phyloP scores from a whole-genome alignment of 1,284 basidiomycete genomes.

The Ustilago tritici region DNA sequence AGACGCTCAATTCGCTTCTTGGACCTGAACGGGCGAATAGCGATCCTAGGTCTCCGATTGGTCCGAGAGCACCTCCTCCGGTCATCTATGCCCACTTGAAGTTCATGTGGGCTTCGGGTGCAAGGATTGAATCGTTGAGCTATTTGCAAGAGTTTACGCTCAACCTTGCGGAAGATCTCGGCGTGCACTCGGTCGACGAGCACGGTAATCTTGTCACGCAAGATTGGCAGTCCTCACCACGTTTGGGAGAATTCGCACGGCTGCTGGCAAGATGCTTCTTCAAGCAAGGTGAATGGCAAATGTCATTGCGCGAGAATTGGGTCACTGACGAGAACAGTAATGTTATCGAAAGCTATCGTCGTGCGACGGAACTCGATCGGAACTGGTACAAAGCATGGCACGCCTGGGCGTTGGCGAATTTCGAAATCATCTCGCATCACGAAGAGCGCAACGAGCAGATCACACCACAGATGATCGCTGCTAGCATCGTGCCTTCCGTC shows the following conservation, averaged over 20 bases:
- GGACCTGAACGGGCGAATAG: constrained; percentile 60
- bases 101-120: constrained; percentile 93
- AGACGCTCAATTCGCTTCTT: constrained; percentile 82
- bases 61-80: constrained; percentile 79
- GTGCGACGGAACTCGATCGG: constrained; percentile 91
- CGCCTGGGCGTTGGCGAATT: constrained; percentile 96
- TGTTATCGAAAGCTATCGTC: constrained; percentile 78
- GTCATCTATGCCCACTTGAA: constrained; percentile 98
- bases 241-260: constrained; percentile 80
- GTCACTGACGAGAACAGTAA: constrained; percentile 69
- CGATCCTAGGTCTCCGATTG: constrained; percentile 53
- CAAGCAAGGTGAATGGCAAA: constrained; percentile 96
- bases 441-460: constrained; percentile 75
- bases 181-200: constrained; percentile 71
- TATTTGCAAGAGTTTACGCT: constrained; percentile 88
- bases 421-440: constrained; percentile 81
- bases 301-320: constrained; percentile 82
- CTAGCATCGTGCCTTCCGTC: constrained; percentile 93
- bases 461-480: constrained; percentile 79
- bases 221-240: constrained; percentile 63
- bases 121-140: constrained; percentile 81
- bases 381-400: constrained; percentile 99
- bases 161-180: constrained; percentile 79
- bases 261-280: constrained; percentile 96
- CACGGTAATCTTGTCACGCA: constrained; percentile 57